Evolutionary conservation across 2,329 filamentous ascomycete species (phyloP).

Genomic region (Calycina herbarum): DNA sequence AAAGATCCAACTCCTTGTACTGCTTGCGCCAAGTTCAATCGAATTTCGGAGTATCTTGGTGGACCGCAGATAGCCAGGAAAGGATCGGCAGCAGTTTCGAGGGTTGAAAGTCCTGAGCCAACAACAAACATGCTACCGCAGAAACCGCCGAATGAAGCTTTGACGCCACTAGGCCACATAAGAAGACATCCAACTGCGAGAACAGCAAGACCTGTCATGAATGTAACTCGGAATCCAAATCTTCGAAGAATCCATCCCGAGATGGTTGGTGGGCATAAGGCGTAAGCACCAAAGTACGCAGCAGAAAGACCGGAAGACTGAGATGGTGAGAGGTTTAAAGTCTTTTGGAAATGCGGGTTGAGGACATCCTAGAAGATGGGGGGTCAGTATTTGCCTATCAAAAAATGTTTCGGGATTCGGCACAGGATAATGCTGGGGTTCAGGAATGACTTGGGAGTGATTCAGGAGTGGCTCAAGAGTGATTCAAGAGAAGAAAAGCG

Average conservation of each 20-base stretch:
- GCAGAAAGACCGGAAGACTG: constrained; percentile 31
- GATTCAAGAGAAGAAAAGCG: no score
- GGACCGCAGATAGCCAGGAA: constrained; percentile 57
- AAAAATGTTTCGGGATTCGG: no score
- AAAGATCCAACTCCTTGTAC: constrained; percentile 77
- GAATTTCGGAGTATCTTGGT: constrained; percentile 69
- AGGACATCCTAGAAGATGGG: constrained; percentile 36
- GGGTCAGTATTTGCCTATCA: no score
- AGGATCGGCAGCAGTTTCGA: constrained; percentile 77
- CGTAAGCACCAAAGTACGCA: constrained; percentile 56
- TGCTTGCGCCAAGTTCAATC: constrained; percentile 75
- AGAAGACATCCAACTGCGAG: constrained; percentile 63
- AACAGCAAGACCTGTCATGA: constrained; percentile 66
- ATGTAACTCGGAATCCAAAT: constrained; percentile 64
- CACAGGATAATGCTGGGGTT: no score
- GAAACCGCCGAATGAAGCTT: constrained; percentile 70
- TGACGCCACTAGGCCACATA: constrained; percentile 57
- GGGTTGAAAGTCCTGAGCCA: constrained; percentile 69
- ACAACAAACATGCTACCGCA: constrained; percentile 73
- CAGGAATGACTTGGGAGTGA: no score
- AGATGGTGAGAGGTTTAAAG: constrained; percentile 40
- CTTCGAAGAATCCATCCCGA: constrained; percentile 66
- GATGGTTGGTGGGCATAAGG: constrained; percentile 65
- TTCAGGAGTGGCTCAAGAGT: no score
- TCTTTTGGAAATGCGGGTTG: constrained; percentile 45